Conservation (phyloP, 371 early-diverging fungal species). For the Sporodiniella umbellata region DNA sequence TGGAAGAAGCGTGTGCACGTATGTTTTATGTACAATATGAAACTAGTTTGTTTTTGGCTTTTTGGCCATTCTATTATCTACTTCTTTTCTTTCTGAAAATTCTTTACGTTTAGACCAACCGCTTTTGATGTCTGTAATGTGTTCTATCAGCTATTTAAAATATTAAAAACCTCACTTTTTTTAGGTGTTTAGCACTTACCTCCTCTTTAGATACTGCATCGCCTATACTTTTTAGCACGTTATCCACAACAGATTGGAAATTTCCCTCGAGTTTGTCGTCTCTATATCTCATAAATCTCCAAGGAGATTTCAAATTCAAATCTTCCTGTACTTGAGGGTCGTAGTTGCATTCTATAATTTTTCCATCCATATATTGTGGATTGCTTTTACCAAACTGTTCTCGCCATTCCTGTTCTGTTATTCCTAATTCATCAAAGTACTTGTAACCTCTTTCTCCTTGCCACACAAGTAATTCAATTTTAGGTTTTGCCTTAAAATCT, state of each 20-base stretch:
- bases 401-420: conserved; percentile 61
- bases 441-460: conserved; percentile 51
- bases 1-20: background rate
- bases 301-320: conserved; percentile 43
- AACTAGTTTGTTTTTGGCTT: conserved; percentile 8
- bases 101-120: conserved; percentile 15
- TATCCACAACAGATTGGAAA: conserved; percentile 65
- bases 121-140: conserved; percentile 19
- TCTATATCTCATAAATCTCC: conserved; percentile 87
- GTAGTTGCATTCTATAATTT: conserved; percentile 69
- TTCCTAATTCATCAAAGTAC: conserved; percentile 55
- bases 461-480: conserved; percentile 58
- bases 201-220: conserved; percentile 74
- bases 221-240: conserved; percentile 70
- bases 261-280: conserved; percentile 86
- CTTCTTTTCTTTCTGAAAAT: background rate
- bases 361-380: conserved; percentile 46
- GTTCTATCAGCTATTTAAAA: conserved; percentile 13
- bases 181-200: conserved; percentile 28
- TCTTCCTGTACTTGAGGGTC: conserved; percentile 50
- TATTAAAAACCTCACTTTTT: background rate
- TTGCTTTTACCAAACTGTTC: conserved; percentile 20
- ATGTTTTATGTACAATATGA: conserved; percentile 2
- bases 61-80: conserved; percentile 15
- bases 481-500: conserved; percentile 38